Evolutionary conservation across 495 filamentous ascomycete genomes (phyloP).

Genomic region (Penicillium pancosmium): DNA sequence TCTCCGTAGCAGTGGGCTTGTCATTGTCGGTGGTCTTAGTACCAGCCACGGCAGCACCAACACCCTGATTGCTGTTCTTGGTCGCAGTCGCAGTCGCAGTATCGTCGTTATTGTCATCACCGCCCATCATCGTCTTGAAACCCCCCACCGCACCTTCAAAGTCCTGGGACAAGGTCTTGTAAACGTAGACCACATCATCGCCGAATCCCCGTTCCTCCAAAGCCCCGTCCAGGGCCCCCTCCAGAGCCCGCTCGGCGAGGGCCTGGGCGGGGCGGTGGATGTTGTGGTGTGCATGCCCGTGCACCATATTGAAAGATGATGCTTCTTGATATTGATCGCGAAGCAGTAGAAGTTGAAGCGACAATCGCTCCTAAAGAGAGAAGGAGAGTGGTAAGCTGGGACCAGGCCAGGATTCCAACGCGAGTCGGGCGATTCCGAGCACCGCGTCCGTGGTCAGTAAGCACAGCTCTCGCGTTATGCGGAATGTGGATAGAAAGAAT

Average conservation of each 20-base stretch:
- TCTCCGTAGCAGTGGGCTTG: not conserved
- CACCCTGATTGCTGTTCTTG: conserved; percentile 14
- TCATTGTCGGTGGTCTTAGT: not conserved
- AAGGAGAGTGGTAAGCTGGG: not conserved
- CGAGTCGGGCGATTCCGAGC: conserved; percentile 16
- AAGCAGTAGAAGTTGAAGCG: conserved; percentile 6
- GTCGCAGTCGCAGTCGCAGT: conserved; percentile 12
- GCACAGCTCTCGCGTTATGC: conserved; percentile 18
- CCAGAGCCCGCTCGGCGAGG: conserved; percentile 21
- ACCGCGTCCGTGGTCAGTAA: conserved; percentile 22
- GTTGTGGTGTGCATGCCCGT: conserved; percentile 32
- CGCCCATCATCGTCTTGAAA: conserved; percentile 11
- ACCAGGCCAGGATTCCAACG: conserved; percentile 26
- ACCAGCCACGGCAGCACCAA: conserved; percentile 23
- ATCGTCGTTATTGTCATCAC: not conserved
- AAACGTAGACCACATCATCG: conserved; percentile 20
- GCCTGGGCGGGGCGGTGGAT: conserved; percentile 17
- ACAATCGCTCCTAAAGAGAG: conserved; percentile 17
- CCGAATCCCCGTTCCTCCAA: conserved; percentile 18
- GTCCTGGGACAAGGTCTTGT: conserved; percentile 19
- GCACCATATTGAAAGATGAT: conserved; percentile 24
- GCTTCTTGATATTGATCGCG: conserved; percentile 1
- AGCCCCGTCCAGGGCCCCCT: conserved; percentile 1
- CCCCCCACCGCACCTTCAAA: conserved; percentile 21
- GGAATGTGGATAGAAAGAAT: conserved; percentile 40